These are phyloP conservation scores for Ceratocystis destructans DNA, from an alignment of 2,329 filamentous ascomycete species.

Conservation along the genomic window DNA sequence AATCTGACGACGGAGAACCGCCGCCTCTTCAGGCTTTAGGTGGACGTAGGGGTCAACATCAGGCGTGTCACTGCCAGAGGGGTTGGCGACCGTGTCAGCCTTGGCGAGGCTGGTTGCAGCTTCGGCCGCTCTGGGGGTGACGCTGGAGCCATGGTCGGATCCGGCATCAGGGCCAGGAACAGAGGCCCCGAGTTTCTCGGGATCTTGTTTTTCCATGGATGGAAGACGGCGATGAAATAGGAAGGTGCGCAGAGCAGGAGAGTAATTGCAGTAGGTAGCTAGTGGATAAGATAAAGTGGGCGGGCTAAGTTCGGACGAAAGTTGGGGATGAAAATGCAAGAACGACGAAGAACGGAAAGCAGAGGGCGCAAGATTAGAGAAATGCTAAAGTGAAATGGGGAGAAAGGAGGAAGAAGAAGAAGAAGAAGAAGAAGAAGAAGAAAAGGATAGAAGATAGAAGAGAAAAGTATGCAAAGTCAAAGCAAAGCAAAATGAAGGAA, in stretches of 20 bases:
- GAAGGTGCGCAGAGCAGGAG: background rate
- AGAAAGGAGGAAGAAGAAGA: background rate
- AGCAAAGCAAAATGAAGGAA: background rate
- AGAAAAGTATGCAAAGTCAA: background rate
- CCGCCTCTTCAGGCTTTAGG: slow-evolving; percentile 50
- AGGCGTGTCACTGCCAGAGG: background rate
- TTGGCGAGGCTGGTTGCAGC: background rate
- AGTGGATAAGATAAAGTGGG: background rate
- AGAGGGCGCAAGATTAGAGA: background rate
- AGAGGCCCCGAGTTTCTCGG: slow-evolving; percentile 4
- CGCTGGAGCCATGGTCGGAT: slow-evolving; percentile 1
- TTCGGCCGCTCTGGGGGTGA: background rate
- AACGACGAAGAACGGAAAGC: background rate
- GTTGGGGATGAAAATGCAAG: background rate
- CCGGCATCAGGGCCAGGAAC: background rate
- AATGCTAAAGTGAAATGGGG: background rate
- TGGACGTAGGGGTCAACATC: slow-evolving; percentile 43
- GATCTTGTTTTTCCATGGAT: background rate
- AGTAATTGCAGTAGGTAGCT: background rate
- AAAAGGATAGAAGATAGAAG: background rate
- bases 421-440: background rate
- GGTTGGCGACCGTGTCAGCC: background rate
- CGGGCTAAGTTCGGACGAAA: background rate
- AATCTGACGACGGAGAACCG: slow-evolving; percentile 55
- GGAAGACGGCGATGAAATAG: background rate